Percentiles rank a stretch among this genome's conserved stretches.
phyloP scores from a whole-genome alignment of 202 grass and related monocot species.

The Zizania palustris region DNA sequence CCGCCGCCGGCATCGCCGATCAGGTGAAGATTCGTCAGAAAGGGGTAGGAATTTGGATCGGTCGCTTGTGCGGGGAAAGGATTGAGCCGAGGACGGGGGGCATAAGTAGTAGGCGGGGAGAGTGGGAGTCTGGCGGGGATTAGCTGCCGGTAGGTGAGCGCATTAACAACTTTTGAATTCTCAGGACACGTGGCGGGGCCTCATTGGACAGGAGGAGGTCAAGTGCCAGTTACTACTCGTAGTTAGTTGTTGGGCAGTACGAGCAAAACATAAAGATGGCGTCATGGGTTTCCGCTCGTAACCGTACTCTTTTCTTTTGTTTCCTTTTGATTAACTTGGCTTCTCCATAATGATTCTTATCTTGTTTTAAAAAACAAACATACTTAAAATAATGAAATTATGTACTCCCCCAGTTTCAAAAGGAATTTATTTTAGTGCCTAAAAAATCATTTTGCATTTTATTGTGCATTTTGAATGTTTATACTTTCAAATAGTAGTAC shows the following conservation, averaged over 20 bases:
- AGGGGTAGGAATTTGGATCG: not conserved
- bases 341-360: too few species aligned
- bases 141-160: constrained; percentile 55
- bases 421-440: too few species aligned
- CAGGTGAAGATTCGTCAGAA: not conserved
- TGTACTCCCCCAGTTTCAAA: too few species aligned
- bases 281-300: constrained; percentile 21
- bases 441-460: too few species aligned
- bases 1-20: constrained; percentile 40
- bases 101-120: constrained; percentile 8
- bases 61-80: not conserved
- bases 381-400: too few species aligned
- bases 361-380: too few species aligned
- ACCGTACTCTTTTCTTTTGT: too few species aligned
- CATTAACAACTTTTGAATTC: constrained; percentile 49
- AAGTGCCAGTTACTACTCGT: not conserved
- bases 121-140: constrained; percentile 22
- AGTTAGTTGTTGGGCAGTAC: not conserved
- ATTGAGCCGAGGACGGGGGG: constrained; percentile 6
- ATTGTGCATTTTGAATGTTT: too few species aligned
- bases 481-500: too few species aligned
- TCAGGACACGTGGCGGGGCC: not conserved
- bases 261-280: not conserved
- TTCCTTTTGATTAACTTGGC: too few species aligned
- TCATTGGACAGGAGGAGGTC: not conserved